Conservation (phyloP, 352 stramenopile species). For the Phytophthora lateralis region DNA sequence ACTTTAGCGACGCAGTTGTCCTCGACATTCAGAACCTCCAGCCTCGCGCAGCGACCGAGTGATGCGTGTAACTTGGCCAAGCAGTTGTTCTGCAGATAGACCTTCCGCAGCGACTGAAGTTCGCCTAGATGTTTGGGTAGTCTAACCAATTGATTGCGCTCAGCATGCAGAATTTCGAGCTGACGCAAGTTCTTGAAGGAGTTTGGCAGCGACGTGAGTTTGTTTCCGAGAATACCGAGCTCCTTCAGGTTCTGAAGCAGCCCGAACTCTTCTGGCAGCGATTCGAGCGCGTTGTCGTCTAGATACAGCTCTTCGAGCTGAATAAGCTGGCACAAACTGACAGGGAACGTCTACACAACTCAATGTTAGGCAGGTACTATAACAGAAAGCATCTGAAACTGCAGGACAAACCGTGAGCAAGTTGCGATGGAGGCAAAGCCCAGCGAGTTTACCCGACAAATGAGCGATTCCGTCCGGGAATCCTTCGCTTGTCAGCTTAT, state of each 20-base stretch:
- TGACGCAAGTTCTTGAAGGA: conserved; percentile 71
- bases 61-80: conserved; percentile 82
- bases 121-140: conserved; percentile 81
- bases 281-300: conserved; percentile 75
- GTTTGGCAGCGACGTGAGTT: conserved; percentile 61
- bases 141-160: conserved; percentile 74
- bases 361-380: conserved; percentile 1
- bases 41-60: conserved; percentile 71
- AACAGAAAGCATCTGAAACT: neutral
- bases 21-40: conserved; percentile 88
- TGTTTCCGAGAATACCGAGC: conserved; percentile 79
- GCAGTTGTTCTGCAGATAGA: conserved; percentile 87
- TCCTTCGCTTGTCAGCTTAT: conserved; percentile 64
- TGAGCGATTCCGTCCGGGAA: conserved; percentile 60
- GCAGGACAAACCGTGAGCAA: conserved; percentile 50
- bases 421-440: conserved; percentile 86
- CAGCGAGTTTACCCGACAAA: conserved; percentile 52
- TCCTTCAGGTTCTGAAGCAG: conserved; percentile 76
- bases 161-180: conserved; percentile 83
- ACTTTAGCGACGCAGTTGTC: conserved; percentile 86
- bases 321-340: conserved; percentile 64
- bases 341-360: conserved; percentile 52
- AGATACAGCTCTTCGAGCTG: conserved; percentile 87
- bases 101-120: conserved; percentile 70
- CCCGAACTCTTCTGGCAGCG: conserved; percentile 73